phyloP scores from a whole-genome alignment of 306 rosid genomes.

The Carpinus viminea region DNA sequence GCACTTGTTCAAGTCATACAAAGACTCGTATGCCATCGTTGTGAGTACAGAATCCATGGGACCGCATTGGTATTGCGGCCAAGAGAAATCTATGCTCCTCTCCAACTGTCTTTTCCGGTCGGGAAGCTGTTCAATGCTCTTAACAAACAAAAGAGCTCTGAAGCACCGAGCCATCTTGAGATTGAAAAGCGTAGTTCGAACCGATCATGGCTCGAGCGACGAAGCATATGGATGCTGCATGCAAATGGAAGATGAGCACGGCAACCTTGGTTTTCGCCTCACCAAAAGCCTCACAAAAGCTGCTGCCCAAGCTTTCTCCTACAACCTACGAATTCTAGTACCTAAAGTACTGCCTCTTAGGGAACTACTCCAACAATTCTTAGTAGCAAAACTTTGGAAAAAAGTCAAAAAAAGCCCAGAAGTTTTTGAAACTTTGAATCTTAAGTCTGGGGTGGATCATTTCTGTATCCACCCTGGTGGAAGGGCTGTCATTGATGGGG shows the following conservation, averaged over 20 bases:
- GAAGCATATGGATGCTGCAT: slow-evolving; percentile 82
- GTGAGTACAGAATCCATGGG: slow-evolving; percentile 84
- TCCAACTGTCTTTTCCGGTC: slow-evolving; percentile 79
- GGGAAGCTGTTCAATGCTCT: slow-evolving; percentile 73
- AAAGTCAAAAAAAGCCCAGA: not conserved
- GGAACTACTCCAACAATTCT: slow-evolving; percentile 46
- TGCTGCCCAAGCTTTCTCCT: slow-evolving; percentile 62
- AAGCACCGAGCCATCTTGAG: slow-evolving; percentile 54
- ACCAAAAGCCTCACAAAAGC: slow-evolving; percentile 66
- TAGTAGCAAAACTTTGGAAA: not conserved
- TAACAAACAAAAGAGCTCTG: slow-evolving; percentile 55
- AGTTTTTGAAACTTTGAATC: slow-evolving; percentile 36
- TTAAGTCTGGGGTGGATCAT: slow-evolving; percentile 69
- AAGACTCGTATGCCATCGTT: slow-evolving; percentile 51
- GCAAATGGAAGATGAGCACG: slow-evolving; percentile 67
- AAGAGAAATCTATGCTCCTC: slow-evolving; percentile 68
- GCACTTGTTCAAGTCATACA: slow-evolving; percentile 52
- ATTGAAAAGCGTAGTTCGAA: slow-evolving; percentile 61
- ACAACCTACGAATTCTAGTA: slow-evolving; percentile 52
- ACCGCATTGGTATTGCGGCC: slow-evolving; percentile 78
- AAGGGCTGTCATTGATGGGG: slow-evolving; percentile 73
- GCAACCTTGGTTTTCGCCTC: slow-evolving; percentile 61
- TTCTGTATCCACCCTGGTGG: slow-evolving; percentile 84
- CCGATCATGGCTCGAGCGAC: slow-evolving; percentile 65
- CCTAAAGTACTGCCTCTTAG: slow-evolving; percentile 61